Percentiles rank a stretch among this genome's conserved stretches.
Evolutionary conservation across 176 grass and related monocot species (phyloP).

Genomic region (Oryza longistaminata): DNA sequence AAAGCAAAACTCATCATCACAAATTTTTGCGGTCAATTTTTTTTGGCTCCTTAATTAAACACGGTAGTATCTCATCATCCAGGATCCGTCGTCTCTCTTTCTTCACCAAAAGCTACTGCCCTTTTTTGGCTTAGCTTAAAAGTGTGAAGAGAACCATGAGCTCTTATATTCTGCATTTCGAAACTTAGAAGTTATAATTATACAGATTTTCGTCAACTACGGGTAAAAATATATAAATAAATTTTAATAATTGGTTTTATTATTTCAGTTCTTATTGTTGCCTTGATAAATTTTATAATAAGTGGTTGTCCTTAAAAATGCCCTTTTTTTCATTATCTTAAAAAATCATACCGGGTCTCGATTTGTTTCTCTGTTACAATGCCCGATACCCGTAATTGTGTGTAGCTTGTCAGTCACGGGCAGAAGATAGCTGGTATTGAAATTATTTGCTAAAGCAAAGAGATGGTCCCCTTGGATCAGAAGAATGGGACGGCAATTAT

Average conservation of each 20-base stretch:
- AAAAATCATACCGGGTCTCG: background rate
- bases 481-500: background rate
- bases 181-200: no score
- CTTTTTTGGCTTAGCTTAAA: slow-evolving; percentile 1
- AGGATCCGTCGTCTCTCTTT: background rate
- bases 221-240: no score
- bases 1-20: background rate
- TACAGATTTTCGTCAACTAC: no score
- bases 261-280: no score
- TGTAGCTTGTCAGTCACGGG: background rate
- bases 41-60: background rate
- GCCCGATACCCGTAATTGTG: background rate
- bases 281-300: no score
- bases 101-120: background rate
- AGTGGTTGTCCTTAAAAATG: no score
- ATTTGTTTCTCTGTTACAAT: background rate
- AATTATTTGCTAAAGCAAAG: background rate
- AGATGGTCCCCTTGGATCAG: background rate
- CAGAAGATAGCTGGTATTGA: no score
- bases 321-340: no score
- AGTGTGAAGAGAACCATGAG: no score
- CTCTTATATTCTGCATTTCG: no score
- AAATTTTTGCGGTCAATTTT: background rate
- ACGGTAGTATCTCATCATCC: background rate
- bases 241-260: no score